Conservation (phyloP, 1,139 yeast genomes). For the Suhomyces coccinellae region DNA sequence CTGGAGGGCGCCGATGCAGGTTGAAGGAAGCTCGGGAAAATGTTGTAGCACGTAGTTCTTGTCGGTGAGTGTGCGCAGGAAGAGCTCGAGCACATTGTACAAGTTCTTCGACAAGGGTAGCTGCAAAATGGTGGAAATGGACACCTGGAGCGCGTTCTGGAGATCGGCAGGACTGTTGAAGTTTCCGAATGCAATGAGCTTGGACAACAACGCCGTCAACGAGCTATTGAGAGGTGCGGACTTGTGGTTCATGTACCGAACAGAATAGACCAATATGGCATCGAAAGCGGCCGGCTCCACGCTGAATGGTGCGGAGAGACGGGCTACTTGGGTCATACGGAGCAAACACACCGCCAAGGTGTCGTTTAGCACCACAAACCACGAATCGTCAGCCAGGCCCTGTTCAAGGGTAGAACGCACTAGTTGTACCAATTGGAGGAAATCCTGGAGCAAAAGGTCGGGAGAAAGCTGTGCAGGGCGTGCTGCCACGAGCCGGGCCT, state of each 20-base stretch:
- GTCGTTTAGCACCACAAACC: constrained; percentile 47
- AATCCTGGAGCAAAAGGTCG: background rate
- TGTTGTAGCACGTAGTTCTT: constrained; percentile 39
- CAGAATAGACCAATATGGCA: constrained; percentile 49
- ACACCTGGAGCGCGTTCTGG: background rate
- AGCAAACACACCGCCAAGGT: constrained; percentile 64
- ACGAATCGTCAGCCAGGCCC: constrained; percentile 15
- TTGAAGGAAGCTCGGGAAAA: constrained; percentile 46
- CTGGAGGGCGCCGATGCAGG: constrained; percentile 51
- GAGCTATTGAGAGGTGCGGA: constrained; percentile 73
- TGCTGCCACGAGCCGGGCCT: constrained; percentile 7
- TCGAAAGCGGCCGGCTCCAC: constrained; percentile 6
- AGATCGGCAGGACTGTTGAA: constrained; percentile 8
- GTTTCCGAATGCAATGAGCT: constrained; percentile 45
- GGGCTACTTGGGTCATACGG: constrained; percentile 43
- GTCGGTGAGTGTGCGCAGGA: constrained; percentile 43
- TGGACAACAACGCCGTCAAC: constrained; percentile 56
- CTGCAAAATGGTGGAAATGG: background rate
- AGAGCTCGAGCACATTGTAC: constrained; percentile 57
- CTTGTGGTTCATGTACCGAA: constrained; percentile 71
- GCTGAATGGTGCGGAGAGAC: constrained; percentile 7
- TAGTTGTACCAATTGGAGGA: background rate
- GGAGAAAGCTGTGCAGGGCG: constrained; percentile 1
- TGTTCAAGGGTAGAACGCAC: constrained; percentile 1
- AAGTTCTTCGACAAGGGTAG: constrained; percentile 53